These are phyloP conservation scores for Amanita rubescens DNA, from an alignment of 768 basidiomycete genomes.

Conservation along the genomic window DNA sequence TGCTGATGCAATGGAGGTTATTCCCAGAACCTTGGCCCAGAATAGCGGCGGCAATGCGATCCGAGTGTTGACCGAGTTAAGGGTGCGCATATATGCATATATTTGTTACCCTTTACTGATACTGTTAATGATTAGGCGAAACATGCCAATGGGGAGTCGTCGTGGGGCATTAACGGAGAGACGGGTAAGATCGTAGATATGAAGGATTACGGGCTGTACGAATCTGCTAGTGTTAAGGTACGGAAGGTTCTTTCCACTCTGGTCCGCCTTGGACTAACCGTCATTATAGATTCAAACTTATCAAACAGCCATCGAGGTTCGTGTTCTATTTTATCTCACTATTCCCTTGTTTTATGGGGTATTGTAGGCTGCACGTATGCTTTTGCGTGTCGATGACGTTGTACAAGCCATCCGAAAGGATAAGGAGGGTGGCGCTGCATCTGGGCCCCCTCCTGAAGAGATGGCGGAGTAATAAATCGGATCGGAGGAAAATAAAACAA, in stretches of 20 bases:
- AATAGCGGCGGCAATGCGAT: slow-evolving; percentile 96
- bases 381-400: slow-evolving; percentile 90
- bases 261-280: neutral
- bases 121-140: slow-evolving; percentile 58
- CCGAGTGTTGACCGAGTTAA: slow-evolving; percentile 83
- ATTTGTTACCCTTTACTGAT: slow-evolving; percentile 1
- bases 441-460: neutral
- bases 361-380: slow-evolving; percentile 64
- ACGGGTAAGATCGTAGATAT: slow-evolving; percentile 95
- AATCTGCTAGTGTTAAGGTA: slow-evolving; percentile 94
- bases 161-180: slow-evolving; percentile 94
- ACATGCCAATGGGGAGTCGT: slow-evolving; percentile 84
- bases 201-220: slow-evolving; percentile 90
- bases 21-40: slow-evolving; percentile 90
- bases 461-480: slow-evolving; percentile 10
- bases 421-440: slow-evolving; percentile 35
- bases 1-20: slow-evolving; percentile 95
- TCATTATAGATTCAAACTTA: slow-evolving; percentile 75
- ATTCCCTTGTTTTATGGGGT: neutral
- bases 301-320: slow-evolving; percentile 88
- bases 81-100: slow-evolving; percentile 44
- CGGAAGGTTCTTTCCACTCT: neutral
- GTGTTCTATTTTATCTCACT: neutral
- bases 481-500: neutral
- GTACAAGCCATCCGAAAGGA: slow-evolving; percentile 85